These are phyloP conservation scores for Ehretia macrophylla DNA, from an alignment of 257 asterid genomes.

Conservation along the genomic window DNA sequence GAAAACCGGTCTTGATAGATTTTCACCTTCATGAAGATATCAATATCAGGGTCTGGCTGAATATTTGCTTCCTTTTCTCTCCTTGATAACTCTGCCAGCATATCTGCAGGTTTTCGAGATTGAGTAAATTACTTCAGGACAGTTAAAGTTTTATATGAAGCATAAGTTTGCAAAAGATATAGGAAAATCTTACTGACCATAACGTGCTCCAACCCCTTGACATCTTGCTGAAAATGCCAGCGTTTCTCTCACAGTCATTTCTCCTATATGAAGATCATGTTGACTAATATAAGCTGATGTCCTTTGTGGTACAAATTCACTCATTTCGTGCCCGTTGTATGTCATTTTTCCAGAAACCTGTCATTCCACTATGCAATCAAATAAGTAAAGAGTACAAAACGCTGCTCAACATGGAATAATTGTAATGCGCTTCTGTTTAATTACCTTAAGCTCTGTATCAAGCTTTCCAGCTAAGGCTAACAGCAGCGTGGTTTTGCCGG, in stretches of 20 bases:
- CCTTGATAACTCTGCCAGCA: constrained; percentile 57
- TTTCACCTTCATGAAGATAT: constrained; percentile 55
- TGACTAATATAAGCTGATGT: constrained; percentile 65
- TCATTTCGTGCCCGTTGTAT: constrained; percentile 54
- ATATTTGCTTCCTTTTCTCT: constrained; percentile 57
- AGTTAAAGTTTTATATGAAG: background rate
- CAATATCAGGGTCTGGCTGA: constrained; percentile 67
- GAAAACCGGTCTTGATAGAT: background rate
- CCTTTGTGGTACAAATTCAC: constrained; percentile 54
- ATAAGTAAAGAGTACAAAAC: too few relatives aligned
- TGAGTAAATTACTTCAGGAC: background rate
- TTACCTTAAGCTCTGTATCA: constrained; percentile 44
- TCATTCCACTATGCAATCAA: background rate
- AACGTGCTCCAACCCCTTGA: constrained; percentile 64
- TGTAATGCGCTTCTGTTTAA: background rate
- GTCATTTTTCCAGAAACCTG: constrained; percentile 56
- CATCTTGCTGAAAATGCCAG: constrained; percentile 65
- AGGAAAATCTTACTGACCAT: constrained; percentile 28
- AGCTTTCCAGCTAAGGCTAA: constrained; percentile 68
- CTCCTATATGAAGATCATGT: constrained; percentile 62
- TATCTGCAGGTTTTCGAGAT: constrained; percentile 29
- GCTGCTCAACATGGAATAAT: background rate
- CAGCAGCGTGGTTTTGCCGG: constrained; percentile 61
- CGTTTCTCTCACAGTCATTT: constrained; percentile 64
- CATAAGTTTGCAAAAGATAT: background rate